These are phyloP conservation scores for Cercospora beticola DNA, from an alignment of 2,329 filamentous ascomycete genomes.

Conservation along the genomic window DNA sequence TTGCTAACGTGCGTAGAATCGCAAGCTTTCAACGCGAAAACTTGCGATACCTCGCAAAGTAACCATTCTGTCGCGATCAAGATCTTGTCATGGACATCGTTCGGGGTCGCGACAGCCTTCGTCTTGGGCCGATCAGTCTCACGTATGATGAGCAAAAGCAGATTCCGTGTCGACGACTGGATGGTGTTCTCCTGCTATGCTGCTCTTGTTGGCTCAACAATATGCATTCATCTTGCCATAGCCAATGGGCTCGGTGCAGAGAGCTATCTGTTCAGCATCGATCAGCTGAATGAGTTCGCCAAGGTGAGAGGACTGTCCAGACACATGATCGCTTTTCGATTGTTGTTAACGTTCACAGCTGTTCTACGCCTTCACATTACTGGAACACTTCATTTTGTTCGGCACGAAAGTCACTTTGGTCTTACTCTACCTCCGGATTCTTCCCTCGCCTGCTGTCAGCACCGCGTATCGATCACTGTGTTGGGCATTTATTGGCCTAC, in stretches of 20 bases:
- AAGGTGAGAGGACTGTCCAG: constrained; percentile 5
- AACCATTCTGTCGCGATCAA: constrained; percentile 3
- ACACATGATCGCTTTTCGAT: neutral
- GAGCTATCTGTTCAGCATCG: constrained; percentile 7
- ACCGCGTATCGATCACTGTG: constrained; percentile 8
- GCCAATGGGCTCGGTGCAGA: constrained; percentile 15
- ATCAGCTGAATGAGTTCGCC: constrained; percentile 6
- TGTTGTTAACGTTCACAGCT: neutral
- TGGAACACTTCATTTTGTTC: constrained; percentile 11
- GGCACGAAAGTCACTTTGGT: constrained; percentile 14
- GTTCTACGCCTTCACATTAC: constrained; percentile 11
- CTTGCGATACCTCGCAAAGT: neutral
- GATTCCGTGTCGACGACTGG: constrained; percentile 12
- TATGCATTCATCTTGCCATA: constrained; percentile 5
- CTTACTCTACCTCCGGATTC: constrained; percentile 14
- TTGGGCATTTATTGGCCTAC: neutral
- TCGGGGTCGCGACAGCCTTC: constrained; percentile 6
- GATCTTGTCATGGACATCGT: constrained; percentile 12
- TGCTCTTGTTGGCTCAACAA: constrained; percentile 8
- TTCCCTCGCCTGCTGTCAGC: neutral
- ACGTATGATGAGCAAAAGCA: neutral
- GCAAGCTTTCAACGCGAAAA: neutral
- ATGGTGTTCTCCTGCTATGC: constrained; percentile 6
- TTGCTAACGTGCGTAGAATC: neutral
- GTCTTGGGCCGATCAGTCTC: neutral